Evolutionary conservation across 345 rosid species (phyloP).

Genomic region (Luvunga scandens): DNA sequence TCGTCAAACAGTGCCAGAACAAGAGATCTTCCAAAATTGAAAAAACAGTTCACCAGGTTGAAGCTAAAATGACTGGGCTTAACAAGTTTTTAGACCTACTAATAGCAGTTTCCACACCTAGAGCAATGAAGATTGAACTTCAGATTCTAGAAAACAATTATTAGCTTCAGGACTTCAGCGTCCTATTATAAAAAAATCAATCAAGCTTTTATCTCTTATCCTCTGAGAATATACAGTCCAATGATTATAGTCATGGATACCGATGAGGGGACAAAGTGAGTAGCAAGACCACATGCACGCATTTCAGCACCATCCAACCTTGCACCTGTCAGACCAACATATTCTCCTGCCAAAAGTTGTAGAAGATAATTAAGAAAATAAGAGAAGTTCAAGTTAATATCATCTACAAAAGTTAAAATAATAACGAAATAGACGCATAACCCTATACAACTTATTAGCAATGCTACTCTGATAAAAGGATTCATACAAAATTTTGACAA

Average conservation of each 20-base stretch:
- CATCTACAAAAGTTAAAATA: not conserved
- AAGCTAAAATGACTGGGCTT: not conserved
- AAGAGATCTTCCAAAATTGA: not conserved
- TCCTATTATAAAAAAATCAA: not conserved
- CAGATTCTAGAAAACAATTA: not conserved
- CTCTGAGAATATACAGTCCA: not conserved
- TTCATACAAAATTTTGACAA: not conserved
- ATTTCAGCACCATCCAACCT: conserved; percentile 83
- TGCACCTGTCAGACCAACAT: conserved; percentile 72
- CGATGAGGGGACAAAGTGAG: conserved; percentile 70
- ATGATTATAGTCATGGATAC: conserved; percentile 30
- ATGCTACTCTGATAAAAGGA: not conserved
- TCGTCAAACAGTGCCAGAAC: not conserved
- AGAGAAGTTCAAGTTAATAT: not conserved
- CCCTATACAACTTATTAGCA: not conserved
- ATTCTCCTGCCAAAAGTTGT: conserved; percentile 53
- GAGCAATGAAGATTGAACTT: not conserved
- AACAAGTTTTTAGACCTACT: not conserved
- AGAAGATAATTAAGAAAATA: not conserved
- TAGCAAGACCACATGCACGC: conserved; percentile 88
- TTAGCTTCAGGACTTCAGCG: not conserved
- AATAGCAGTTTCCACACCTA: not conserved
- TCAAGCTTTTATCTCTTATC: not conserved
- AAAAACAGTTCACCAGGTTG: not conserved
- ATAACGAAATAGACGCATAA: not conserved